These are phyloP conservation scores for Trametes punicea DNA, from an alignment of 768 basidiomycete species.

Conservation along the genomic window DNA sequence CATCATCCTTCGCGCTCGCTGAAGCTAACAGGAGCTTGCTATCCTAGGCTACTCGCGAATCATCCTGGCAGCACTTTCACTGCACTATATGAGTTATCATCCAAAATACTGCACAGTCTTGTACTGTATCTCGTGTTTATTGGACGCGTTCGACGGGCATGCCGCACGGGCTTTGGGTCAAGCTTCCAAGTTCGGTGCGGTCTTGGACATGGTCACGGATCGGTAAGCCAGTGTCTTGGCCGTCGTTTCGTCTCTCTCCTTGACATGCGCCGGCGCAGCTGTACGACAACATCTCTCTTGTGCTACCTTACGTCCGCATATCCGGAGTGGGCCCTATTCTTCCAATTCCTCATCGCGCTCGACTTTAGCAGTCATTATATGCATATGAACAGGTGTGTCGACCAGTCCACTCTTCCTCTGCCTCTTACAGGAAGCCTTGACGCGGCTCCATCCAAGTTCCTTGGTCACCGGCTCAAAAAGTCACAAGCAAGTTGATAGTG, in stretches of 20 bases:
- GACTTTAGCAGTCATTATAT: slow-evolving; percentile 99
- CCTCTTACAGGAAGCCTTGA: background rate
- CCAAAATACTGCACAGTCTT: slow-evolving; percentile 88
- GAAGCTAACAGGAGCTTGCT: slow-evolving; percentile 3
- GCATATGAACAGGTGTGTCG: slow-evolving; percentile 95
- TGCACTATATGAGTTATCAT: slow-evolving; percentile 93
- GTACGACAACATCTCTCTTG: slow-evolving; percentile 92
- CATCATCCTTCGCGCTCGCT: slow-evolving; percentile 1
- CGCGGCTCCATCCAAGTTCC: slow-evolving; percentile 53
- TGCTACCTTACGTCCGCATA: slow-evolving; percentile 93
- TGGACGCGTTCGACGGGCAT: slow-evolving; percentile 94
- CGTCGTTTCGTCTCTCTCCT: background rate
- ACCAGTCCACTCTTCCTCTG: too few species aligned
- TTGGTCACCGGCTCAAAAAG: slow-evolving; percentile 91
- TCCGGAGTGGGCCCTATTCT: slow-evolving; percentile 76
- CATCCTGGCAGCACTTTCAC: slow-evolving; percentile 81
- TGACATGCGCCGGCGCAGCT: slow-evolving; percentile 46
- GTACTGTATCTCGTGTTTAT: slow-evolving; percentile 85
- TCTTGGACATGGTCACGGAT: slow-evolving; percentile 99
- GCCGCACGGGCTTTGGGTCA: slow-evolving; percentile 87
- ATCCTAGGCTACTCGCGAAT: slow-evolving; percentile 82
- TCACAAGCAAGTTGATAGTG: slow-evolving; percentile 90
- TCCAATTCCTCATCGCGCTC: slow-evolving; percentile 94
- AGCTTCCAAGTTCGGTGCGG: slow-evolving; percentile 95
- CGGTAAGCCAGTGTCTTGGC: slow-evolving; percentile 49